These are phyloP conservation scores for Trichocladium uniseriatum DNA, from an alignment of 495 filamentous ascomycete species.

Conservation along the genomic window DNA sequence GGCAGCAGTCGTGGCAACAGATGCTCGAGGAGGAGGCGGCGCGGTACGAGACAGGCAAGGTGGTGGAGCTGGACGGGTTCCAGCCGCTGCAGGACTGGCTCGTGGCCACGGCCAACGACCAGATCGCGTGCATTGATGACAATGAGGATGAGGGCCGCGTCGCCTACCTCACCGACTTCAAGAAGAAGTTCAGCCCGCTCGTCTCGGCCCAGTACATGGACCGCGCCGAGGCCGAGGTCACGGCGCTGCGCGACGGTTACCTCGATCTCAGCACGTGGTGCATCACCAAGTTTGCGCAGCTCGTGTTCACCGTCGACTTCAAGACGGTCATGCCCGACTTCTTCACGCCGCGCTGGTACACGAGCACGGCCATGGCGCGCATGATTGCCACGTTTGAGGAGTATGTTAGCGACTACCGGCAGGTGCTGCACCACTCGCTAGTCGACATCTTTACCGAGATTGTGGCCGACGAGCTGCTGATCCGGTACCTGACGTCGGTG, in stretches of 20 bases:
- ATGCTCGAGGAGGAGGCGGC: conserved; percentile 79
- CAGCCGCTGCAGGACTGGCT: conserved; percentile 85
- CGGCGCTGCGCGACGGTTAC: conserved; percentile 74
- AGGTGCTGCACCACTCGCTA: conserved; percentile 72
- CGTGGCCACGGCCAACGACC: conserved; percentile 94
- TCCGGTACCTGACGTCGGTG: conserved; percentile 75
- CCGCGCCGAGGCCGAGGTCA: conserved; percentile 59
- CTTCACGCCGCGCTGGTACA: conserved; percentile 87
- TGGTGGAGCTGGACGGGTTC: conserved; percentile 65
- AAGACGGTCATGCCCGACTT: conserved; percentile 69
- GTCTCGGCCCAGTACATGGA: conserved; percentile 75
- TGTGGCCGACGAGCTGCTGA: conserved; percentile 78
- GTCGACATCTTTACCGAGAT: conserved; percentile 86
- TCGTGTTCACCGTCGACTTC: conserved; percentile 87
- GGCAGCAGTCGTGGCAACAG: conserved; percentile 76
- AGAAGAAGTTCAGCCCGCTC: conserved; percentile 62
- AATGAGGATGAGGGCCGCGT: conserved; percentile 58
- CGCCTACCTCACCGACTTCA: conserved; percentile 75
- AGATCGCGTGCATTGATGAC: conserved; percentile 95
- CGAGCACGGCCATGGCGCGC: conserved; percentile 68
- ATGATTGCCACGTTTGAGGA: conserved; percentile 90
- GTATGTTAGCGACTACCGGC: conserved; percentile 77
- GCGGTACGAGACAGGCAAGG: conserved; percentile 52
- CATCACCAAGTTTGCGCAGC: conserved; percentile 68
- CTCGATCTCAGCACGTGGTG: conserved; percentile 89